phyloP scores from a whole-genome alignment of 148 eudicot genomes.

The Pharnaceum exiguum region DNA sequence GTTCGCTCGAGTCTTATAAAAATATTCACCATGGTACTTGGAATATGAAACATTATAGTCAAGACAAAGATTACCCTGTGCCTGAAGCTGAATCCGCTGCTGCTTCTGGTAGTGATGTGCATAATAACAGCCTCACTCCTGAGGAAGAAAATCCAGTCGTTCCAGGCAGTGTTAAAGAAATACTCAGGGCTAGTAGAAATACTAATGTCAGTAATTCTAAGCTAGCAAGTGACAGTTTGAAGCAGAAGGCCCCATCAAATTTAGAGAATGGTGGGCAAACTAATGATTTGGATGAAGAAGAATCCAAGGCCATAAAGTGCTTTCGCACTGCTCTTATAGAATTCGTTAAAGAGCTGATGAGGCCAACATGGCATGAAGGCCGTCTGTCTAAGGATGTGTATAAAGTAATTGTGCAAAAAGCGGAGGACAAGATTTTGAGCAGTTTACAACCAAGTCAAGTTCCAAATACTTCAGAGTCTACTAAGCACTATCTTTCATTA shows the following conservation, averaged over 20 bases:
- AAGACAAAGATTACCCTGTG: constrained; percentile 24
- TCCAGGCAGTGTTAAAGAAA: constrained; percentile 33
- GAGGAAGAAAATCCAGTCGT: constrained; percentile 36
- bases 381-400: constrained; percentile 79
- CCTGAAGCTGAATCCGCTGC: constrained; percentile 44
- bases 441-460: constrained; percentile 58
- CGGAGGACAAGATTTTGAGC: constrained; percentile 78
- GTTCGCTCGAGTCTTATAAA: constrained; percentile 22
- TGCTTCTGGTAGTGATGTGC: constrained; percentile 35
- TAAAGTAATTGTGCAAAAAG: constrained; percentile 73
- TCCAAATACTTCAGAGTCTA: constrained; percentile 53
- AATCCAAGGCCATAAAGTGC: constrained; percentile 50
- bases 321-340: constrained; percentile 84
- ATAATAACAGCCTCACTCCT: constrained; percentile 21
- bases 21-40: constrained; percentile 12
- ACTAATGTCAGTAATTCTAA: constrained; percentile 19
- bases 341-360: constrained; percentile 74
- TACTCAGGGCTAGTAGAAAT: constrained; percentile 23
- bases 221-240: constrained; percentile 25
- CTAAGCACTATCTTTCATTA: constrained; percentile 56
- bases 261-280: constrained; percentile 33
- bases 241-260: constrained; percentile 31
- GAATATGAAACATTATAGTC: constrained; percentile 25
- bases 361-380: constrained; percentile 82
- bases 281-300: constrained; percentile 40